Conservation (phyloP, 805 yeast genomes). For the Candida bentonensis region DNA sequence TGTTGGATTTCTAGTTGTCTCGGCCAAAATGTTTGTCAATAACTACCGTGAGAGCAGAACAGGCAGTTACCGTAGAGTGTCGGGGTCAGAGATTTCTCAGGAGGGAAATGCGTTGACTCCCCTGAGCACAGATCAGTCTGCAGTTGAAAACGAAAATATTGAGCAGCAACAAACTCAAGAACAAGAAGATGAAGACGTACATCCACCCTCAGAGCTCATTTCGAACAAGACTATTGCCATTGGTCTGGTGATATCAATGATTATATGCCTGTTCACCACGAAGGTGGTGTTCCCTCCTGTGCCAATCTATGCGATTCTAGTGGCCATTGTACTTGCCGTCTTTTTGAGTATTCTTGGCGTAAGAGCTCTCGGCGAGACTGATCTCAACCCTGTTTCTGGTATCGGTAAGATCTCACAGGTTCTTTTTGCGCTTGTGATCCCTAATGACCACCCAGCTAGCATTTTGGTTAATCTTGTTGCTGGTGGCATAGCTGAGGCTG, state of each 20-base stretch:
- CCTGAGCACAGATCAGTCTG: background rate
- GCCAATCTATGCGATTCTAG: conserved; percentile 54
- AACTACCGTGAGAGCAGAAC: background rate
- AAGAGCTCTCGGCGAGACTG: conserved; percentile 92
- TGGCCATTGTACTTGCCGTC: conserved; percentile 63
- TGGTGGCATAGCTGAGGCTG: conserved; percentile 96
- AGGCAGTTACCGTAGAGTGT: background rate
- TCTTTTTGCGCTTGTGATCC: conserved; percentile 69
- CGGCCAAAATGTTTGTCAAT: background rate
- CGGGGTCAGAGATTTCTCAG: background rate
- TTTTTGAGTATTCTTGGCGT: conserved; percentile 77
- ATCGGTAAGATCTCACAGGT: conserved; percentile 90
- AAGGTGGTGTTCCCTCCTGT: conserved; percentile 49
- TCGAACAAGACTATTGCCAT: conserved; percentile 31
- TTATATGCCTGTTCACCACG: conserved; percentile 54
- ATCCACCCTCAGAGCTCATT: conserved; percentile 30
- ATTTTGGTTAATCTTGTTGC: conserved; percentile 79
- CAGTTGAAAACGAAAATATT: background rate
- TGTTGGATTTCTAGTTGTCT: conserved; percentile 43
- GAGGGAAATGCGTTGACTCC: background rate
- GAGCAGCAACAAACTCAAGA: background rate
- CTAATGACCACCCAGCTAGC: conserved; percentile 60
- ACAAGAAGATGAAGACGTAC: conserved; percentile 14
- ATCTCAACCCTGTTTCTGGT: conserved; percentile 91
- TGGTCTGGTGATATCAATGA: conserved; percentile 54